Percentiles rank a stretch among this genome's conserved stretches.
These are phyloP conservation scores for Chalaropsis ovoidea DNA, from an alignment of 2,329 filamentous ascomycete species.

Conservation along the genomic window DNA sequence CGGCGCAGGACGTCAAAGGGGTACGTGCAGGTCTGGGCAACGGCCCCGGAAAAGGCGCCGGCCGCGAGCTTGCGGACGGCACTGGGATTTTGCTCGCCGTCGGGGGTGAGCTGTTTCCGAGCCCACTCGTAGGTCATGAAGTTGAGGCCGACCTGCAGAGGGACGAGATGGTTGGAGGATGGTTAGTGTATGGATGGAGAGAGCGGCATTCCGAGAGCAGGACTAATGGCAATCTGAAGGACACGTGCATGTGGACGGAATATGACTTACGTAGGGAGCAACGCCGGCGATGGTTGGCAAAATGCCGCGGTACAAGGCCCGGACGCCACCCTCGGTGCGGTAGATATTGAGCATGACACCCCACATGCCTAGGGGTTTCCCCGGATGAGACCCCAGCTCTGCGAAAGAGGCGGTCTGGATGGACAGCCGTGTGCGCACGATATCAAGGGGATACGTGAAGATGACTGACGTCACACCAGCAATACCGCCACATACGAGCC, in stretches of 20 bases:
- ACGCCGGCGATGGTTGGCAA: conserved; percentile 89
- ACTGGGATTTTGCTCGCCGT: conserved; percentile 75
- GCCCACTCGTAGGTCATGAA: conserved; percentile 97
- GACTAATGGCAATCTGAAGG: no score
- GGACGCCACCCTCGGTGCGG: conserved; percentile 73
- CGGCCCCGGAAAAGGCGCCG: conserved; percentile 87
- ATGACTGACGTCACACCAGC: conserved; percentile 94
- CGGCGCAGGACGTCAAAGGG: conserved; percentile 94
- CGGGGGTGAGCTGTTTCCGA: conserved; percentile 71
- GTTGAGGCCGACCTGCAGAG: conserved; percentile 73
- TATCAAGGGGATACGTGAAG: conserved; percentile 92
- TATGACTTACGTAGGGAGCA: conserved; percentile 65
- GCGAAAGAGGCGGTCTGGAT: conserved; percentile 97
- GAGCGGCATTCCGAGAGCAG: not conserved
- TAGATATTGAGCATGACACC: conserved; percentile 74
- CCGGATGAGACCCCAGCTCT: conserved; percentile 53
- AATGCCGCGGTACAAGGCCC: conserved; percentile 87
- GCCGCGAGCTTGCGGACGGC: conserved; percentile 73
- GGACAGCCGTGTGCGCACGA: conserved; percentile 87
- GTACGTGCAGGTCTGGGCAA: conserved; percentile 96
- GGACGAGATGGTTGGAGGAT: not conserved
- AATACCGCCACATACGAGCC: conserved; percentile 79
- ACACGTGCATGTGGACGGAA: no score
- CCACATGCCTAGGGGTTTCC: conserved; percentile 85
- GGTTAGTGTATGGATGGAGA: not conserved